Percentiles rank a stretch among this genome's conserved stretches.
phyloP scores from a whole-genome alignment of 2,329 filamentous ascomycete genomes.

The Biscogniauxia sp. region DNA sequence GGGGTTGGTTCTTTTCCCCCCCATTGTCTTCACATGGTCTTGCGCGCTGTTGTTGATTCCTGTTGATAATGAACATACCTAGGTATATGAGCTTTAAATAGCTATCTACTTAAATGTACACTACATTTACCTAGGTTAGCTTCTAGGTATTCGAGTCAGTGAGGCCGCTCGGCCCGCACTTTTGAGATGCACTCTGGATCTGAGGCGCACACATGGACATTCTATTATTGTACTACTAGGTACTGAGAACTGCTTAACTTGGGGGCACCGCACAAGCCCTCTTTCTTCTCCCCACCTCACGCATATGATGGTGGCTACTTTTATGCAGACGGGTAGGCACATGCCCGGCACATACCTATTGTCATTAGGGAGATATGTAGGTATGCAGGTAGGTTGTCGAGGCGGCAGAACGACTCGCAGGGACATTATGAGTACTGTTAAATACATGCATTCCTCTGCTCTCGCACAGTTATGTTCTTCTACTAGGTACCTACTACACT shows the following conservation, averaged over 20 bases:
- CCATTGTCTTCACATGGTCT: not conserved
- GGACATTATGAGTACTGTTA: not conserved
- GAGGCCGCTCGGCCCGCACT: not conserved
- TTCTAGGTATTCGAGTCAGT: not conserved
- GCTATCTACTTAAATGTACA: too few species aligned
- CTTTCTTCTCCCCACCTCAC: too few species aligned
- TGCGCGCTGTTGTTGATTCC: not conserved
- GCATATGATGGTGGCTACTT: not conserved
- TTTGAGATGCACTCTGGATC: not conserved
- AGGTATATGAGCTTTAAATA: not conserved
- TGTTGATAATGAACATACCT: not conserved
- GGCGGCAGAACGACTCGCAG: too few species aligned
- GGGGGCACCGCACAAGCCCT: too few species aligned
- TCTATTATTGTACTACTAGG: not conserved
- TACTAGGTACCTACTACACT: too few species aligned
- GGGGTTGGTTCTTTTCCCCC: too few species aligned
- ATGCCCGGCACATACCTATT: not conserved
- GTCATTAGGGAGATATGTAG: too few species aligned
- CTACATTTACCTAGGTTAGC: too few species aligned
- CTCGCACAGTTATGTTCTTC: not conserved
- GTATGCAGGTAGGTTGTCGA: not conserved
- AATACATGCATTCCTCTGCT: not conserved
- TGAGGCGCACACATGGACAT: not conserved
- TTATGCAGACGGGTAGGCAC: not conserved
- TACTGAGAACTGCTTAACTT: too few species aligned